Base-by-base conservation (phyloP, 1,284 basidiomycete genomes). In the Porodaedalea pini region DNA sequence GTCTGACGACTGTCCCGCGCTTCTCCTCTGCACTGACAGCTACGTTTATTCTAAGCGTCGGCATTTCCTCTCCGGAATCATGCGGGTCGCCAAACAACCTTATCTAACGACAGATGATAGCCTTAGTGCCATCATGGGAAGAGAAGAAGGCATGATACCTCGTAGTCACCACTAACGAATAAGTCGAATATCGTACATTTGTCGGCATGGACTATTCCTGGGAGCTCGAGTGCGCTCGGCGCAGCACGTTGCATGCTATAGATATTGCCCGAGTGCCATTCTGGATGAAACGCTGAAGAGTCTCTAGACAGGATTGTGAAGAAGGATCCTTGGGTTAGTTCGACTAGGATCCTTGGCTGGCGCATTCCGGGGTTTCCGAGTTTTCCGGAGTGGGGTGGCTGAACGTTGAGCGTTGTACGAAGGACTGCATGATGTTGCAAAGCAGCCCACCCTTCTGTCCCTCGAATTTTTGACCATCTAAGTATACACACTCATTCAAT, bases 371-470 rank as follows among this genome's bases (percentile, higher is more conserved):
- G 43, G 3, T 31, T 45, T 27, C 60, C 53, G 25, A 47, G 43
- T 2, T 31, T 21, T 51, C 23, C 11, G 27, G 47, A 45, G n/a
- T 66, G 55, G 0, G 80, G 79, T 1, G 85, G 82, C 50, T 72
- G 67, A 27, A 91, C 61, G 0, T 77, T 83, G 8, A 92, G 62
- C 1, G 76, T 79, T 1, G 84, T 79, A 36, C 77, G 79, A n/a
- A 92, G 73, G 17, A 90, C 69, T 17, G 79, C 77, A 64, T 89
- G 80, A 64, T 91, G 86, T 66, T 92, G 90, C 25, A 92, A 69
- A 13, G 80, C 85, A 17, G 88, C 85, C 90, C 90, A 92, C n/a
- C 90, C 90, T 70, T 90, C 85, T 0, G 83, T 84, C 37, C 77
- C 73, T 17, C 88, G 81, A 48, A 92, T 73, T 50, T 74, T 71